Conservation (phyloP, 2,329 filamentous ascomycete genomes). For the Teratosphaeria gauchensis region DNA sequence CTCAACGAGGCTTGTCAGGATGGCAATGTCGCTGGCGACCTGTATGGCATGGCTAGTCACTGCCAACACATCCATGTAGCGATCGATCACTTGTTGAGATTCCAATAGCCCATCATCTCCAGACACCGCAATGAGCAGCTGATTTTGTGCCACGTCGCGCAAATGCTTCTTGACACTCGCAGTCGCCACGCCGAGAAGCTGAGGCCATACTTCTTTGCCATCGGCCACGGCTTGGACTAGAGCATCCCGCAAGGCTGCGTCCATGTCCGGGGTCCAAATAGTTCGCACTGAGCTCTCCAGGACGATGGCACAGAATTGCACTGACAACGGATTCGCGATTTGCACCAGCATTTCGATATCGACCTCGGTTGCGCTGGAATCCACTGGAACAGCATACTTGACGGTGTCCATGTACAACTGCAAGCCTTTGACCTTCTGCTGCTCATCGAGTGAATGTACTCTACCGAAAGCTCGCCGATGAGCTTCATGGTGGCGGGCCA, state of each 20-base stretch:
- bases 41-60: conserved; percentile 13
- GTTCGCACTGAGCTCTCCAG: conserved; percentile 8
- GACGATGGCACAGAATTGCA: conserved; percentile 10
- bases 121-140: conserved; percentile 19
- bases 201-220: conserved; percentile 34
- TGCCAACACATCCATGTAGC: conserved; percentile 19
- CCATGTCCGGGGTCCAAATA: conserved; percentile 1
- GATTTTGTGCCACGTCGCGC: conserved; percentile 22
- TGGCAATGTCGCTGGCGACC: conserved; percentile 7
- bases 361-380: not conserved
- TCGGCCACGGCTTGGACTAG: conserved; percentile 32
- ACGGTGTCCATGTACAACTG: not conserved
- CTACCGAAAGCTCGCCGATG: conserved; percentile 24
- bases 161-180: conserved; percentile 13
- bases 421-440: not conserved
- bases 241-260: conserved; percentile 15
- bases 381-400: not conserved
- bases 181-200: conserved; percentile 30
- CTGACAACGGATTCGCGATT: conserved; percentile 14
- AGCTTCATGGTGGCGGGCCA: conserved; percentile 6
- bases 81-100: conserved; percentile 3
- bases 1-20: conserved; percentile 14
- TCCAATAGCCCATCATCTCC: not conserved
- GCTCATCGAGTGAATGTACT: conserved; percentile 9
- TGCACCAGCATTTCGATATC: conserved; percentile 9